A percentile compares a stretch with the other conserved stretches of the same genome.
Evolutionary conservation across 176 grass and related monocot species (phyloP).

Genomic region (Hsuehochloa calcarea): DNA sequence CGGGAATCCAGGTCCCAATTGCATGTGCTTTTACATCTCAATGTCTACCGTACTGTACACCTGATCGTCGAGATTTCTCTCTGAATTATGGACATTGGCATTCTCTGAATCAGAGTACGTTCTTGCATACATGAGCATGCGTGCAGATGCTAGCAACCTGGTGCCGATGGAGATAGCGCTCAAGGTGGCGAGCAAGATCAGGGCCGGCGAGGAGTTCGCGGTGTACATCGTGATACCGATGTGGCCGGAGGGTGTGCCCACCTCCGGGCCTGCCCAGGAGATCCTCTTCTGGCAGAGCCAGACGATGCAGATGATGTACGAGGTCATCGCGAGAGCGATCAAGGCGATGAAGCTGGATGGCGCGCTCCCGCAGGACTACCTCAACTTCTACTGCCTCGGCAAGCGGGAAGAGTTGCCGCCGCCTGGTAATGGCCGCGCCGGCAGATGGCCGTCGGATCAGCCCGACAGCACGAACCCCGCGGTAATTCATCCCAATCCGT

Average conservation of each 20-base stretch:
- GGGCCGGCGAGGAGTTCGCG: conserved; percentile 38
- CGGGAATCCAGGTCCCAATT: neutral
- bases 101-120: no score
- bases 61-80: no score
- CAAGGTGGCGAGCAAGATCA: conserved; percentile 48
- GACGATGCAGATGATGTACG: conserved; percentile 87
- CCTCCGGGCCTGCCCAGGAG: conserved; percentile 21
- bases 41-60: no score
- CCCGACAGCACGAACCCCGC: neutral
- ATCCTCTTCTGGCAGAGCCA: conserved; percentile 67
- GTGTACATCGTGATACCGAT: conserved; percentile 52
- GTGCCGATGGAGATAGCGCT: conserved; percentile 65
- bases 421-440: neutral
- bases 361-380: conserved; percentile 55
- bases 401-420: conserved; percentile 34
- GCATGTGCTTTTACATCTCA: no score
- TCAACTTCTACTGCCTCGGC: conserved; percentile 97
- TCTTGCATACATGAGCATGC: no score
- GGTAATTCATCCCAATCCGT: neutral
- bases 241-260: conserved; percentile 43
- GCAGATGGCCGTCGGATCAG: neutral
- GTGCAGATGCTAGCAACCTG: conserved; percentile 36
- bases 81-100: no score
- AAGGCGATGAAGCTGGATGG: neutral
- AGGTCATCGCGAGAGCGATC: conserved; percentile 38